Evolutionary conservation across 2,329 filamentous ascomycete genomes (phyloP).

Genomic region (Dactylellina parvicollis): DNA sequence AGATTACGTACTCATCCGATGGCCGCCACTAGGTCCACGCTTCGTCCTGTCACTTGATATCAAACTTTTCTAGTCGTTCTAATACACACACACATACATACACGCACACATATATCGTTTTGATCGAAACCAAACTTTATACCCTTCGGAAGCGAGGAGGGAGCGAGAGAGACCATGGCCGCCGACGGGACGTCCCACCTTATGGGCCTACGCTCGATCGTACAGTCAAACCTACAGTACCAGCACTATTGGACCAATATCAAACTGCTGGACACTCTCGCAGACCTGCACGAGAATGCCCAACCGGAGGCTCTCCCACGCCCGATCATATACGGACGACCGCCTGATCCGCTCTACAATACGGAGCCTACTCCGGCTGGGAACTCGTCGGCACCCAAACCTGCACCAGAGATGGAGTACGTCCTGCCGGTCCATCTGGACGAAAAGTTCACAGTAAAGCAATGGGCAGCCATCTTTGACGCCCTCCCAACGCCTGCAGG

Average conservation of each 20-base stretch:
- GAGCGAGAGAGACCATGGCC: slow-evolving; percentile 54
- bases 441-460: slow-evolving; percentile 76
- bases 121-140: too few species aligned
- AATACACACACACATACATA: background rate
- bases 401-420: slow-evolving; percentile 73
- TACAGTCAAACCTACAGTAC: slow-evolving; percentile 76
- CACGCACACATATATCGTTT: too few species aligned
- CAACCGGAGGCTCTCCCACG: slow-evolving; percentile 65
- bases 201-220: slow-evolving; percentile 68
- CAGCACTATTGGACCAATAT: slow-evolving; percentile 79
- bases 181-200: slow-evolving; percentile 59
- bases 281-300: slow-evolving; percentile 56
- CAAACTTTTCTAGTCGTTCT: background rate
- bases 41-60: background rate
- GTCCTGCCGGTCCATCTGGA: slow-evolving; percentile 77
- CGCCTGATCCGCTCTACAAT: slow-evolving; percentile 74
- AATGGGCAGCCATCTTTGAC: slow-evolving; percentile 77
- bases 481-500: slow-evolving; percentile 66
- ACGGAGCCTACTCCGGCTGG: slow-evolving; percentile 29
- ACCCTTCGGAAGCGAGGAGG: too few species aligned
- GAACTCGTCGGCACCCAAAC: slow-evolving; percentile 17
- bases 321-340: slow-evolving; percentile 75
- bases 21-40: too few species aligned
- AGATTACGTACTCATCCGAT: slow-evolving; percentile 5
- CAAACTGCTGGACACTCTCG: slow-evolving; percentile 60